These are phyloP conservation scores for Huntiella moniliformis DNA, from an alignment of 2,329 filamentous ascomycete species.

Conservation along the genomic window DNA sequence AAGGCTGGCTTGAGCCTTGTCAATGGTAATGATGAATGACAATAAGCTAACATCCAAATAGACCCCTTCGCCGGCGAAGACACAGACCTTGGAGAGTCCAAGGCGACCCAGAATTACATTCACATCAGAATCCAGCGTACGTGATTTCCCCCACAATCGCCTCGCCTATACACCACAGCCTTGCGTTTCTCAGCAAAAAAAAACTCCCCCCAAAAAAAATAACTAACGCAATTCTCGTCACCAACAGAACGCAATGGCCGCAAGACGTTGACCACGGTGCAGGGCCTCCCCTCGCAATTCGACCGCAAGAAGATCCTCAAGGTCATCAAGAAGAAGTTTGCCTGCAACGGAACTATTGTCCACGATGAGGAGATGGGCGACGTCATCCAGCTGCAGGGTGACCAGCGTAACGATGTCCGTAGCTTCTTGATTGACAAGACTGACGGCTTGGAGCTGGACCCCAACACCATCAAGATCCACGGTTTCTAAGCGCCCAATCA, in stretches of 20 bases:
- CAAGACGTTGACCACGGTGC: constrained; percentile 98
- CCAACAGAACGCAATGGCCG: constrained; percentile 94
- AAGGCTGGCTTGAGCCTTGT: too few relatives aligned
- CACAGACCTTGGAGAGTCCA: constrained; percentile 92
- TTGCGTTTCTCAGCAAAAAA: constrained; percentile 5
- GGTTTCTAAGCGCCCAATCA: constrained; percentile 25
- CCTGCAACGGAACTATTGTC: constrained; percentile 99
- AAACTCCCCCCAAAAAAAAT: background rate
- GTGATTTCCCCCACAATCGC: constrained; percentile 20
- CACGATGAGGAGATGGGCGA: constrained; percentile 92
- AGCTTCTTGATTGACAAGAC: constrained; percentile 95
- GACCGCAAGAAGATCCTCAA: constrained; percentile 99
- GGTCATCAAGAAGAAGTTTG: constrained; percentile 99
- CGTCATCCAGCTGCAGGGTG: constrained; percentile 98
- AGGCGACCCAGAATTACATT: constrained; percentile 94
- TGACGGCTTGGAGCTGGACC: constrained; percentile 80
- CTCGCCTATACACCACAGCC: too few relatives aligned
- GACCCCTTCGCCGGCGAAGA: constrained; percentile 99
- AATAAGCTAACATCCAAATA: constrained; percentile 21
- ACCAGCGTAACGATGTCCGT: constrained; percentile 97
- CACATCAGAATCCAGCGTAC: constrained; percentile 99
- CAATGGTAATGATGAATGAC: too few relatives aligned
- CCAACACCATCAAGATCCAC: constrained; percentile 87
- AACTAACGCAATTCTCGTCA: background rate
- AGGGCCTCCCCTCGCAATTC: constrained; percentile 97